Evolutionary conservation across 1,284 basidiomycete species (phyloP).

Genomic region (Entoloma clypeatum): DNA sequence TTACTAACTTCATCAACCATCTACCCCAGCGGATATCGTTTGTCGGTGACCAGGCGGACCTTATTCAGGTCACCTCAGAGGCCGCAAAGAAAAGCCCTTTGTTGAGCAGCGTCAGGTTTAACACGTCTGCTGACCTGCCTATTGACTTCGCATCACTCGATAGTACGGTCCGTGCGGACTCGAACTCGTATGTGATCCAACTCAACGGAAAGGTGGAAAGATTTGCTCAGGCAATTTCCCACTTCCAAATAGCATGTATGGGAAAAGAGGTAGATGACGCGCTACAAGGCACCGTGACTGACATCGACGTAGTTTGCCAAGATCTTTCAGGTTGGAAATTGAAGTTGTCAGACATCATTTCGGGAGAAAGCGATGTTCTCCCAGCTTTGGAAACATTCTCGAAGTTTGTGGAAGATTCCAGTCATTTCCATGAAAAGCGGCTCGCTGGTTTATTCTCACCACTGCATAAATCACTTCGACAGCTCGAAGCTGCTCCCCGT

Average conservation of each 20-base stretch:
- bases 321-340: slow-evolving; percentile 33
- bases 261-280: slow-evolving; percentile 51
- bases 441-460: slow-evolving; percentile 48
- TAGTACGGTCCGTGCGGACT: slow-evolving; percentile 62
- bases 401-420: slow-evolving; percentile 34
- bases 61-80: slow-evolving; percentile 13
- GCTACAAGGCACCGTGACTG: slow-evolving; percentile 32
- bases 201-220: slow-evolving; percentile 53
- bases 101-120: slow-evolving; percentile 32
- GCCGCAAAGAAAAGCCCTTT: slow-evolving; percentile 36
- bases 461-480: slow-evolving; percentile 47
- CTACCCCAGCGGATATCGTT: slow-evolving; percentile 52
- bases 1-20: slow-evolving; percentile 43
- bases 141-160: slow-evolving; percentile 65
- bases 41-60: slow-evolving; percentile 34
- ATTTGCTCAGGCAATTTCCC: slow-evolving; percentile 44
- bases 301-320: slow-evolving; percentile 38
- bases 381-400: slow-evolving; percentile 34
- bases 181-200: slow-evolving; percentile 63
- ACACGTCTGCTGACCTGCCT: slow-evolving; percentile 39
- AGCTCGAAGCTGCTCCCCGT: slow-evolving; percentile 46
- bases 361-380: slow-evolving; percentile 21
- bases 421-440: slow-evolving; percentile 31
- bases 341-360: slow-evolving; percentile 24
- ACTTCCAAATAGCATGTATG: slow-evolving; percentile 49